Percentiles rank a stretch among this genome's conserved stretches.
Conservation (phyloP, 2,329 filamentous ascomycete species). For the Fusarium aywerte region DNA sequence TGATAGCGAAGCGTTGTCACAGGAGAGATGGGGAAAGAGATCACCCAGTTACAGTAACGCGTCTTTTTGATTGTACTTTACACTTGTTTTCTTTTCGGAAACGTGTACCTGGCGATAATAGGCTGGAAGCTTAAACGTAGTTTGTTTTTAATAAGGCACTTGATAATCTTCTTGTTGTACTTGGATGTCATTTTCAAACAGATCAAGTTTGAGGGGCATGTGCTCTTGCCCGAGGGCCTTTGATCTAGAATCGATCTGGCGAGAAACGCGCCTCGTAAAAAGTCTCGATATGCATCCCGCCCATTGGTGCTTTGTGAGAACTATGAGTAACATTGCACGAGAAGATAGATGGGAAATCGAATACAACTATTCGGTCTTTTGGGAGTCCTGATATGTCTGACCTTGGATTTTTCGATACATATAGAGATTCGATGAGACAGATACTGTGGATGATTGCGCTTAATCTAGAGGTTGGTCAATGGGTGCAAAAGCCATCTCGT, state of each 20-base stretch:
- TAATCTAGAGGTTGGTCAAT: background rate
- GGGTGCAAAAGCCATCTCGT: rapidly evolving
- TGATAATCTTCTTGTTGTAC: too few relatives aligned
- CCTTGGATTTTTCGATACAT: conserved; percentile 34
- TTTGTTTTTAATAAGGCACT: too few relatives aligned
- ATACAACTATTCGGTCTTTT: conserved; percentile 34
- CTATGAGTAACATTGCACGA: background rate
- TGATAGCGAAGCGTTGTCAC: too few relatives aligned
- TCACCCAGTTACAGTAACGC: background rate
- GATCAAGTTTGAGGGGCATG: too few relatives aligned
- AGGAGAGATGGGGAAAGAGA: background rate
- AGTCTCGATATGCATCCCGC: conserved; percentile 30
- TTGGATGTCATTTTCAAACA: too few relatives aligned
- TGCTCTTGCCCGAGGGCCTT: conserved; percentile 10
- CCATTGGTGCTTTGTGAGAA: conserved; percentile 22
- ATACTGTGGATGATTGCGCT: conserved; percentile 26
- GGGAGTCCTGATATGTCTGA: conserved; percentile 21
- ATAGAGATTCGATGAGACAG: conserved; percentile 13
- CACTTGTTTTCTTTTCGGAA: background rate
- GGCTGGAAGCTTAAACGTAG: too few relatives aligned
- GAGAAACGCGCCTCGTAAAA: conserved; percentile 26
- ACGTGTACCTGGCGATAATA: background rate
- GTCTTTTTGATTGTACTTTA: background rate
- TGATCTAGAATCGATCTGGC: rapidly evolving
- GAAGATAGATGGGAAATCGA: rapidly evolving